A percentile compares a stretch with the other conserved stretches of the same genome.
Conservation (phyloP, 208 protist genomes). For the Leishmania gerbilli region DNA sequence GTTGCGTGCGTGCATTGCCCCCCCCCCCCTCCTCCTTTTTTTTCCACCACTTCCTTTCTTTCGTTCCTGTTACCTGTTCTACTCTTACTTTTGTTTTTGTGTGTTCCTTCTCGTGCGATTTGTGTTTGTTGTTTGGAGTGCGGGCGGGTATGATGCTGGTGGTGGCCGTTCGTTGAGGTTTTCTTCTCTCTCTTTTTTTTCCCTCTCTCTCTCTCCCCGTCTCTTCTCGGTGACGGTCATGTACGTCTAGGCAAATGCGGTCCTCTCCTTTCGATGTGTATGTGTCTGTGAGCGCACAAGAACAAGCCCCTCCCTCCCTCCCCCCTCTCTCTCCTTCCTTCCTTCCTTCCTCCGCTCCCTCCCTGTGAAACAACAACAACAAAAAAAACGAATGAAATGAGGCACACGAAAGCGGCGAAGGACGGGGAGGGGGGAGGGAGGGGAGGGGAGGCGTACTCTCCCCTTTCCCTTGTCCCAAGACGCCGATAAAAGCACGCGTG, state of each 20-base stretch:
- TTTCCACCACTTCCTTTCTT: background rate
- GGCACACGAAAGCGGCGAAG: background rate
- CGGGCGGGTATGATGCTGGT: background rate
- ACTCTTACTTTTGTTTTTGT: too few species aligned
- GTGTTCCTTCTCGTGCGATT: too few species aligned
- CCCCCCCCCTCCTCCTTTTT: background rate
- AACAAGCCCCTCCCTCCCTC: background rate
- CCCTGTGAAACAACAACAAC: background rate
- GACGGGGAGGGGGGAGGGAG: background rate
- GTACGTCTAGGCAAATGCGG: background rate
- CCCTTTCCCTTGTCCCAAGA: background rate
- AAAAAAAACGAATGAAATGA: background rate
- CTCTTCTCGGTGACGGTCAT: background rate
- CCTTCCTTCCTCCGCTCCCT: too few species aligned
- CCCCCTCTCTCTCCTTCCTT: too few species aligned
- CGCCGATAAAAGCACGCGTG: background rate
- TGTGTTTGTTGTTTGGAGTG: too few species aligned
- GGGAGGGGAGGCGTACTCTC: background rate
- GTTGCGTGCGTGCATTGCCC: background rate
- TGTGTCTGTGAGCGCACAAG: background rate
- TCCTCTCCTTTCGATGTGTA: constrained; percentile 18
- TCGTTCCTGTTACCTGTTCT: background rate
- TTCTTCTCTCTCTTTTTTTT: background rate
- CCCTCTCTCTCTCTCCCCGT: background rate
- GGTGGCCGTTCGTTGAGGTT: background rate